These are phyloP conservation scores for Deinandra increscens DNA, from an alignment of 129 eudicot species.

Conservation along the genomic window DNA sequence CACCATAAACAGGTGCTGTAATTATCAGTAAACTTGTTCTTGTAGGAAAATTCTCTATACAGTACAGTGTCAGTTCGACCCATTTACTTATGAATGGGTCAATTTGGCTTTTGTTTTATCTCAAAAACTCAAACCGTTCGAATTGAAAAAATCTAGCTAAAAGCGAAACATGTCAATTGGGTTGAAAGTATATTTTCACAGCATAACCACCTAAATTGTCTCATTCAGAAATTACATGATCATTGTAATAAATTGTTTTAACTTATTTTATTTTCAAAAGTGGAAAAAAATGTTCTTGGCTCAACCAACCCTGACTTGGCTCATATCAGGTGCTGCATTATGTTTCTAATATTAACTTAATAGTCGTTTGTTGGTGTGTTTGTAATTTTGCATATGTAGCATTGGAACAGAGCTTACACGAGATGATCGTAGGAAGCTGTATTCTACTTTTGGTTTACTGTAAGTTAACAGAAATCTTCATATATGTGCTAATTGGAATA, in stretches of 20 bases:
- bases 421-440: constrained; percentile 88
- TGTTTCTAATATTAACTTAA: background rate
- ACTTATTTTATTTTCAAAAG: background rate
- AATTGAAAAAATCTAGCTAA: background rate
- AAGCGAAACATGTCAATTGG: background rate
- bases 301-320: background rate
- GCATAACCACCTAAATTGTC: background rate
- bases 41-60: background rate
- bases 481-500: background rate
- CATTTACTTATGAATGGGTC: background rate
- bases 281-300: background rate
- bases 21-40: background rate
- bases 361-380: no score
- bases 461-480: constrained; percentile 36
- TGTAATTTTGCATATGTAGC: constrained; percentile 40
- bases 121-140: background rate
- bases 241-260: background rate
- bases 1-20: constrained; percentile 72
- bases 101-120: constrained; percentile 1
- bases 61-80: background rate
- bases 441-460: constrained; percentile 89
- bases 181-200: background rate
- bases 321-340: background rate
- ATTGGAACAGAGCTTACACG: constrained; percentile 96
- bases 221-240: background rate